Percentiles rank a stretch among this genome's conserved stretches.
phyloP scores from a whole-genome alignment of 1,284 basidiomycete species.

The Tilletia caries region DNA sequence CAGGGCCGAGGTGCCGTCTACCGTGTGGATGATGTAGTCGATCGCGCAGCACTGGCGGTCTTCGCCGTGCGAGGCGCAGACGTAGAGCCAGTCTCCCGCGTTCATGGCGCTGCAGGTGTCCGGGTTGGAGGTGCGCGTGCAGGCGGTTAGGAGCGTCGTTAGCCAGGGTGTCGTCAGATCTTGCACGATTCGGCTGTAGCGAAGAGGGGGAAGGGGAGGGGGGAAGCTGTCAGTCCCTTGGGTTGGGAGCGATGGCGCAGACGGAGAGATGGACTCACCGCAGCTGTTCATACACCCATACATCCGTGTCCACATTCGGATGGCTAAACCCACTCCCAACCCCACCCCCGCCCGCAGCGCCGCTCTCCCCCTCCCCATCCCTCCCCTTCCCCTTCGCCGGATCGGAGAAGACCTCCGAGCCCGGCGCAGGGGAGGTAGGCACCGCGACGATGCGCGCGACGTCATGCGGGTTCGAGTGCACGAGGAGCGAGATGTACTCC shows the following conservation, averaged over 20 bases:
- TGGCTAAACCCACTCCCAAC: conserved; percentile 19
- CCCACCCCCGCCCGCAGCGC: conserved; percentile 57
- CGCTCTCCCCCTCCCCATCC: conserved; percentile 22
- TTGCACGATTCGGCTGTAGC: conserved; percentile 75
- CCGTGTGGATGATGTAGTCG: conserved; percentile 91
- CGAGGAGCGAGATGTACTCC: conserved; percentile 85
- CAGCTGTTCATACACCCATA: conserved; percentile 91
- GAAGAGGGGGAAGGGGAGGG: not conserved
- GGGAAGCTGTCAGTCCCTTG: too few species aligned
- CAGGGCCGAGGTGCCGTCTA: conserved; percentile 88
- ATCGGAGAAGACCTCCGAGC: conserved; percentile 14
- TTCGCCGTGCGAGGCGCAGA: conserved; percentile 79
- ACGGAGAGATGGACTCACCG: conserved; percentile 60
- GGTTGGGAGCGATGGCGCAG: too few species aligned
- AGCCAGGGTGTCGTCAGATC: conserved; percentile 87
- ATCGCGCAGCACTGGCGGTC: conserved; percentile 75
- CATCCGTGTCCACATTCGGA: conserved; percentile 62
- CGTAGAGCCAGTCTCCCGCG: conserved; percentile 90
- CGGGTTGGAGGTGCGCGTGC: conserved; percentile 52
- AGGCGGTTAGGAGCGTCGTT: conserved; percentile 77
- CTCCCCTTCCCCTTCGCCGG: conserved; percentile 49
- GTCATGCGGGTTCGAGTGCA: conserved; percentile 80
- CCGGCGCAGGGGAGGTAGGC: conserved; percentile 28
- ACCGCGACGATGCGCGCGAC: conserved; percentile 75
- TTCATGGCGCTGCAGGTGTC: conserved; percentile 89